Evolutionary conservation across 441 rosid species (phyloP), one percentile per base, ranked within the genome.

Genomic region (Pelargonium cotyledonis): DNA sequence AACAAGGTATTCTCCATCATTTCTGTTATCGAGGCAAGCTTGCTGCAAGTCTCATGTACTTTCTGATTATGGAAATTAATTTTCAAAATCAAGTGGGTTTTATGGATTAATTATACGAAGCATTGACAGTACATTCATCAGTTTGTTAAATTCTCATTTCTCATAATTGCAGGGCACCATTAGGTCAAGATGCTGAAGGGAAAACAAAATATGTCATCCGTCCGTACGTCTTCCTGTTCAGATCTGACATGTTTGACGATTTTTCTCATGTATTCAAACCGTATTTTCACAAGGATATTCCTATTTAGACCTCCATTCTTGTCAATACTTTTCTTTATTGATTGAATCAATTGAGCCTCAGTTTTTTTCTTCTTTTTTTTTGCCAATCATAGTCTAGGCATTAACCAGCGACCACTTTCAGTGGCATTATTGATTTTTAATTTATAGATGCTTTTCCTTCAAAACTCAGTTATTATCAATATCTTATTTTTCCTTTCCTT

Each of bases 141-240:
- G 67, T 68, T 51, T 72, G 62, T 70, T 74, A 26, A 26, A 35
- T 57, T 77, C 43, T 77, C 68, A 23, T 75, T 19, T 23, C 35
- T 40, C 43, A 40, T 40, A 21, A 77, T 38, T 79, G 76, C 86
- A 94, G 99, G 86, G 96, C 96, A 82, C 95, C 95, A 72, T 51
- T 83, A 72, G 97, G 87, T 47, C 85, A 78, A 66, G 87, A 85
- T 83, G 83, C 84, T 71, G 99, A 91, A 82, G 99, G 99, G 66
- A 88, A 89, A 83, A 76, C 90, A 55, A 88, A 91, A 86, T 94
- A 91, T 79, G 95, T 87, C 69, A 79, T 88, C 40, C 87, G 95
- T 72, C 99, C 97, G 97, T 94, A 84, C 86, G 99, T 82, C 64
- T 74, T 70, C 78, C 72, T 72, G 0, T 66, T 74, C 38, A 66